phyloP scores from a whole-genome alignment of 2,329 filamentous ascomycete species.

The Tolypocladium ophioglossoides region DNA sequence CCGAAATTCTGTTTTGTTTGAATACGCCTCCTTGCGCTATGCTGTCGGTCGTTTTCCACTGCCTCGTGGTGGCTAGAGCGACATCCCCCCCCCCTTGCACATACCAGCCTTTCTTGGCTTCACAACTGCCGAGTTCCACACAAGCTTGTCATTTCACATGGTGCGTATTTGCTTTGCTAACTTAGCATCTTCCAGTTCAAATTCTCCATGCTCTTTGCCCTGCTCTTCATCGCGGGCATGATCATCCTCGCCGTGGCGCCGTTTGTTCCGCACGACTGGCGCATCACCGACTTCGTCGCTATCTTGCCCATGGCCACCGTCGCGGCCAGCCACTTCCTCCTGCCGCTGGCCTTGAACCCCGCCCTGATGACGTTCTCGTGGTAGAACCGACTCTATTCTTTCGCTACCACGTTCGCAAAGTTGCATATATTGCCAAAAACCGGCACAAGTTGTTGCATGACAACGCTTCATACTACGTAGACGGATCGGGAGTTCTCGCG shows the following conservation, averaged over 20 bases:
- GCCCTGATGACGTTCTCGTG: slow-evolving; percentile 72
- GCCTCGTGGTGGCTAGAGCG: background rate
- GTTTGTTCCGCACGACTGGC: slow-evolving; percentile 56
- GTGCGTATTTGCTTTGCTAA: slow-evolving; percentile 11
- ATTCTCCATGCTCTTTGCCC: slow-evolving; percentile 54
- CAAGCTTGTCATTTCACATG: background rate
- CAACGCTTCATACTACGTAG: slow-evolving; percentile 1
- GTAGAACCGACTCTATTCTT: slow-evolving; percentile 28
- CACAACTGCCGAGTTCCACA: background rate
- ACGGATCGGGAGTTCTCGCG: slow-evolving; percentile 1
- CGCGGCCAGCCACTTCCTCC: slow-evolving; percentile 55
- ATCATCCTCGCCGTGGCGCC: slow-evolving; percentile 51
- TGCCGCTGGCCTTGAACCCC: slow-evolving; percentile 68
- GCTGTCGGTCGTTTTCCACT: background rate
- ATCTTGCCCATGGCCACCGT: slow-evolving; percentile 68
- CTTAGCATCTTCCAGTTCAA: slow-evolving; percentile 47
- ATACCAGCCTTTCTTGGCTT: background rate
- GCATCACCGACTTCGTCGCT: slow-evolving; percentile 61
- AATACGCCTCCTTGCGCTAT: background rate
- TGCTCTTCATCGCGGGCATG: slow-evolving; percentile 49
- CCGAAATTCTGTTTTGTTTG: background rate
- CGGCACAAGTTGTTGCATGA: background rate
- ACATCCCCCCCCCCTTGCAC: background rate
- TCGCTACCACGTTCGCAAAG: background rate
- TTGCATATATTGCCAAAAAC: background rate